phyloP scores from a whole-genome alignment of 2,329 filamentous ascomycete genomes.

The Fusarium sp. region DNA sequence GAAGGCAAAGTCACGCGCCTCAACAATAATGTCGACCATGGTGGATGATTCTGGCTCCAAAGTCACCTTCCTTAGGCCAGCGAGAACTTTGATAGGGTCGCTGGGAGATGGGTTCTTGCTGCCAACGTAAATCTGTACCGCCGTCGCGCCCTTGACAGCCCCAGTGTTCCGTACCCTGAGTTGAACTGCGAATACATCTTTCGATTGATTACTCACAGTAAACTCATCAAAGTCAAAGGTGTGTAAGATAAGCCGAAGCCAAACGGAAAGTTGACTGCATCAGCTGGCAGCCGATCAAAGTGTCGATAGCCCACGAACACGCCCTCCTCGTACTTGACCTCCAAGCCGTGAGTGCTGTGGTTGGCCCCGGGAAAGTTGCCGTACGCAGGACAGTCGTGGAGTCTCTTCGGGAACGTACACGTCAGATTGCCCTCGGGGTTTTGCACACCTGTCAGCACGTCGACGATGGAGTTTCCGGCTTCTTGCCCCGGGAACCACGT shows the following conservation, averaged over 20 bases:
- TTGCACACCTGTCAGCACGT: slow-evolving; percentile 72
- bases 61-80: background rate
- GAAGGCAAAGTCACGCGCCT: background rate
- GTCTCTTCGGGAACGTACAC: slow-evolving; percentile 68
- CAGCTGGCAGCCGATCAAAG: slow-evolving; percentile 69
- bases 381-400: slow-evolving; percentile 74
- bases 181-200: background rate
- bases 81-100: background rate
- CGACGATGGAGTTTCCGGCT: slow-evolving; percentile 74
- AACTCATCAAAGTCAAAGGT: slow-evolving; percentile 65
- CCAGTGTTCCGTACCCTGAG: background rate
- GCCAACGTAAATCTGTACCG: background rate
- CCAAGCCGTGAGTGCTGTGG: slow-evolving; percentile 56
- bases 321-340: slow-evolving; percentile 76
- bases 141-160: background rate
- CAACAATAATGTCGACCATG: background rate
- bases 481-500: slow-evolving; percentile 78
- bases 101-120: background rate
- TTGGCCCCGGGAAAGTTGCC: slow-evolving; percentile 68
- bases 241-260: slow-evolving; percentile 62
- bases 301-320: slow-evolving; percentile 77
- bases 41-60: background rate
- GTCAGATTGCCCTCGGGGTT: slow-evolving; percentile 75
- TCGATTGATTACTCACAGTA: background rate
- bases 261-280: slow-evolving; percentile 73